phyloP scores from a whole-genome alignment of 78 protist species.

The Pelomyxa schiedti region DNA sequence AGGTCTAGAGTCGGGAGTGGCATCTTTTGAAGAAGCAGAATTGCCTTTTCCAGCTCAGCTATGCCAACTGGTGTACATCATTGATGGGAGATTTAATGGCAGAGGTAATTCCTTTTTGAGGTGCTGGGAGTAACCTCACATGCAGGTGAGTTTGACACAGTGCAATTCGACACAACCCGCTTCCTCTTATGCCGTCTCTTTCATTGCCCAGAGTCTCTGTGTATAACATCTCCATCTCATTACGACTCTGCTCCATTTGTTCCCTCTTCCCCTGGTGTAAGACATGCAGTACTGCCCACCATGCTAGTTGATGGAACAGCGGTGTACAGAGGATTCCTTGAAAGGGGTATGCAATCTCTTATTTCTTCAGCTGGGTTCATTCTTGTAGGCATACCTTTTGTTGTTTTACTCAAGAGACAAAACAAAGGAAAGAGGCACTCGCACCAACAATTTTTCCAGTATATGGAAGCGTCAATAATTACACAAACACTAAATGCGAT shows the following conservation, averaged over 20 bases:
- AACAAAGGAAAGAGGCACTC: background rate
- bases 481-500: background rate
- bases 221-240: background rate
- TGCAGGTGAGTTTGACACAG: too few relatives aligned
- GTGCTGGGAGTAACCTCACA: too few relatives aligned
- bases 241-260: background rate
- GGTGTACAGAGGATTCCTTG: background rate
- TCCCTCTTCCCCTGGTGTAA: background rate
- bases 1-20: background rate
- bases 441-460: background rate
- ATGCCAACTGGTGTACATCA: background rate
- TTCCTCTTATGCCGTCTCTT: background rate
- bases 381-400: background rate
- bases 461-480: background rate
- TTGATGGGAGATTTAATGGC: background rate
- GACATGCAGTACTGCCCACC: background rate
- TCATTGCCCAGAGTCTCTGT: background rate
- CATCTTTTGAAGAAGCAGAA: background rate
- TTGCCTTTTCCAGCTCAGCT: background rate
- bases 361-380: too few relatives aligned
- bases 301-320: background rate
- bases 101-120: background rate
- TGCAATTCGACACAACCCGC: background rate
- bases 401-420: background rate
- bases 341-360: too few relatives aligned